Conservation (phyloP, 768 basidiomycete genomes). For the Mycena olivaceomarginata region DNA sequence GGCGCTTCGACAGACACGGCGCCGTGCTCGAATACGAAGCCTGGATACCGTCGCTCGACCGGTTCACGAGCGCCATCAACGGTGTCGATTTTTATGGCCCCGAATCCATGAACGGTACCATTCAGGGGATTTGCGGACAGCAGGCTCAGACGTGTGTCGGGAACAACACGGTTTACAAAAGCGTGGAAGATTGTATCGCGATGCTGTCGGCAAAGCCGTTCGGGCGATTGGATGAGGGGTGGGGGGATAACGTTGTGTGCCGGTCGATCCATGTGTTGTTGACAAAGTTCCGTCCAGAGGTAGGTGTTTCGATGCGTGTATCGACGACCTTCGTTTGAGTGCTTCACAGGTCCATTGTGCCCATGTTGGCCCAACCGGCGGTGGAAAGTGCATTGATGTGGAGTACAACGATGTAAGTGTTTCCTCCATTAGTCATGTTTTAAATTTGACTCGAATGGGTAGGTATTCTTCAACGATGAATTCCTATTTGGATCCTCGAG, state of each 20-base stretch:
- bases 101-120: background rate
- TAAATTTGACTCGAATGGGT: background rate
- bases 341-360: slow-evolving; percentile 19
- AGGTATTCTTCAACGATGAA: slow-evolving; percentile 12
- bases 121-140: slow-evolving; percentile 14
- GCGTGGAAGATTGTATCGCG: background rate
- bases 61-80: background rate
- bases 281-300: slow-evolving; percentile 23
- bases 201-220: slow-evolving; percentile 21
- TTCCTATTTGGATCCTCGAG: background rate
- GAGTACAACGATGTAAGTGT: slow-evolving; percentile 24
- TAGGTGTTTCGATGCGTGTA: background rate
- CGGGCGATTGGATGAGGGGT: slow-evolving; percentile 16
- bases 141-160: slow-evolving; percentile 29
- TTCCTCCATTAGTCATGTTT: background rate
- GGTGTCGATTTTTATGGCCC: background rate
- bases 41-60: slow-evolving; percentile 12
- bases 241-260: slow-evolving; percentile 34
- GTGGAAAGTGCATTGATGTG: slow-evolving; percentile 31
- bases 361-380: slow-evolving; percentile 26
- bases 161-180: slow-evolving; percentile 15
- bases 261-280: slow-evolving; percentile 28
- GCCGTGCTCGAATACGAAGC: slow-evolving; percentile 32
- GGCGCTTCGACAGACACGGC: slow-evolving; percentile 29
- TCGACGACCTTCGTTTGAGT: background rate